Conservation (phyloP, 2,329 filamentous ascomycete genomes). For the Cladophialophora psammophila region DNA sequence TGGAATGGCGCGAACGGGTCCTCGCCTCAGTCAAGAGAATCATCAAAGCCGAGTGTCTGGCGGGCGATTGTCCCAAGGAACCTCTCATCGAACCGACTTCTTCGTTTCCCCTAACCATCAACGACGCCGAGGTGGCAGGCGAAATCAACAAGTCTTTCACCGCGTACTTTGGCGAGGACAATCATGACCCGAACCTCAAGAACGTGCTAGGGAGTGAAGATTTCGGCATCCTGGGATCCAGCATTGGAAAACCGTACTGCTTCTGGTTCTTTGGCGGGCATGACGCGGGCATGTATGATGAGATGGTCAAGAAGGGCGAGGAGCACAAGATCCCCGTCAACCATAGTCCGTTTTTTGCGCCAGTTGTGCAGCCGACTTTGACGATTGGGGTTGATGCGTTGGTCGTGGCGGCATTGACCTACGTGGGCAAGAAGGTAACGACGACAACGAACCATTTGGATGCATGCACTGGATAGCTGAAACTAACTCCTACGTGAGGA, state of each 20-base stretch:
- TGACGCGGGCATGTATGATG: slow-evolving; percentile 54
- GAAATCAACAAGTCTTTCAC: slow-evolving; percentile 56
- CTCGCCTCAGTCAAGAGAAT: slow-evolving; percentile 60
- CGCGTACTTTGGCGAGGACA: slow-evolving; percentile 53
- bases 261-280: slow-evolving; percentile 66
- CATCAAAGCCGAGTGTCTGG: slow-evolving; percentile 63
- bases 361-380: slow-evolving; percentile 66
- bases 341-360: slow-evolving; percentile 66
- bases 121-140: slow-evolving; percentile 56
- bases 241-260: slow-evolving; percentile 57
- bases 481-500: too few species aligned
- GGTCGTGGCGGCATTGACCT: slow-evolving; percentile 59
- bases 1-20: slow-evolving; percentile 57
- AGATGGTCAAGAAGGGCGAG: slow-evolving; percentile 54
- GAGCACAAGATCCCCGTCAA: slow-evolving; percentile 64
- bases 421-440: slow-evolving; percentile 44
- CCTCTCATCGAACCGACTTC: slow-evolving; percentile 58
- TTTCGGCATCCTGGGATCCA: slow-evolving; percentile 63
- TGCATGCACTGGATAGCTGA: background rate
- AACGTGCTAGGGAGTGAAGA: slow-evolving; percentile 58
- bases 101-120: slow-evolving; percentile 62
- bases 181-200: slow-evolving; percentile 36
- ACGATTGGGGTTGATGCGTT: slow-evolving; percentile 60
- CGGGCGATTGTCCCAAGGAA: slow-evolving; percentile 57
- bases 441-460: background rate